phyloP scores from a whole-genome alignment of 164 flowering plant genomes.

The Stephania cephalantha region DNA sequence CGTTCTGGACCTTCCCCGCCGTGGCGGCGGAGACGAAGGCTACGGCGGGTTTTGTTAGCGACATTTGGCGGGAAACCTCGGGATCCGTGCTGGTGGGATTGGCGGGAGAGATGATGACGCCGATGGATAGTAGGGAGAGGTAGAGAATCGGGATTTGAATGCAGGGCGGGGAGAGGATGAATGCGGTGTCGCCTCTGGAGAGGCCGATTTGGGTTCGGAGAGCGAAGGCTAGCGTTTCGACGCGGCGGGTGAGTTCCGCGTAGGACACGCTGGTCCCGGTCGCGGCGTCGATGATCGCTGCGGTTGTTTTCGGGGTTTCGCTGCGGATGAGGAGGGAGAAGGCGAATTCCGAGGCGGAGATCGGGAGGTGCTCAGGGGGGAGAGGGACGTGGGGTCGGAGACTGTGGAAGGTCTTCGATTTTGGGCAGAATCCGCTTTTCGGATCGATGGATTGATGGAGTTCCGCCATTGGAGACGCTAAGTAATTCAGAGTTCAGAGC shows the following conservation, averaged over 20 bases:
- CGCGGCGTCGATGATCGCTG: constrained; percentile 40
- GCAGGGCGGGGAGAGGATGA: constrained; percentile 40
- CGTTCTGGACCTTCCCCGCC: constrained; percentile 27
- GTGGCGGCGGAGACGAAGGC: constrained; percentile 43
- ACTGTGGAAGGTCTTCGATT: constrained; percentile 46
- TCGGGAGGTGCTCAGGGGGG: constrained; percentile 33
- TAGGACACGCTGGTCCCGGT: constrained; percentile 31
- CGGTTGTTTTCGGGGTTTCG: constrained; percentile 10
- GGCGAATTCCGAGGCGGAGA: constrained; percentile 33
- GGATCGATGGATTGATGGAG: constrained; percentile 23
- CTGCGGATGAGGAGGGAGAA: constrained; percentile 35
- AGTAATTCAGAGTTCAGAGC: not conserved
- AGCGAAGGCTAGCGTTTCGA: constrained; percentile 26
- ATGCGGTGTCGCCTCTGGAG: constrained; percentile 40
- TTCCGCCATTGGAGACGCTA: constrained; percentile 8
- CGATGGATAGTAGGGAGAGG: constrained; percentile 53
- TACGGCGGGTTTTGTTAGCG: constrained; percentile 40
- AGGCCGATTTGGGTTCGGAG: constrained; percentile 22
- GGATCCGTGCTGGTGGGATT: constrained; percentile 47
- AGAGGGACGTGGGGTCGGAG: constrained; percentile 38
- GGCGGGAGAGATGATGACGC: constrained; percentile 55
- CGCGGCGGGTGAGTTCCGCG: constrained; percentile 23
- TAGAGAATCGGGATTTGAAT: constrained; percentile 46
- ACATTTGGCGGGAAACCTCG: constrained; percentile 50
- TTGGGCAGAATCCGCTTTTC: constrained; percentile 36